Evolutionary conservation across 371 early-diverging fungal genomes (phyloP).

Genomic region (Parasitella parasitica): DNA sequence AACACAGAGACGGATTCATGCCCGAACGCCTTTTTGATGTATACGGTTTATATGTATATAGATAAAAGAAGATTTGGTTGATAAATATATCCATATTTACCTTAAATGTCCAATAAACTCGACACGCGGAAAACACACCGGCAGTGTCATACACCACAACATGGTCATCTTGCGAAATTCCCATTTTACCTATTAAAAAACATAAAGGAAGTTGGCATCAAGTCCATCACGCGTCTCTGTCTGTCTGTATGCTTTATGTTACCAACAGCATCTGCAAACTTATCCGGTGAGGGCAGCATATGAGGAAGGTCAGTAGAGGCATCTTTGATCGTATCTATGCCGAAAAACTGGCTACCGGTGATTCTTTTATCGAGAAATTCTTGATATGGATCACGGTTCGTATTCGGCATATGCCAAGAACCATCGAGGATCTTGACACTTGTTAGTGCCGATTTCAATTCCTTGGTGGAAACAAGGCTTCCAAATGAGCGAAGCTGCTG

Average conservation of each 20-base stretch:
- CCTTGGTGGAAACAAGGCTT: slow-evolving; percentile 31
- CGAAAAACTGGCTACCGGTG: slow-evolving; percentile 67
- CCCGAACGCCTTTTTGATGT: slow-evolving; percentile 81
- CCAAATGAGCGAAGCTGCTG: slow-evolving; percentile 17
- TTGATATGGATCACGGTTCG: slow-evolving; percentile 62
- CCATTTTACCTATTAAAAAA: slow-evolving; percentile 52
- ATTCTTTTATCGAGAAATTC: slow-evolving; percentile 68
- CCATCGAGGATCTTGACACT: slow-evolving; percentile 80
- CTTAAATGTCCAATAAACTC: slow-evolving; percentile 85
- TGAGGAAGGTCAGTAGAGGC: slow-evolving; percentile 67
- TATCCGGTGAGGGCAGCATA: slow-evolving; percentile 71
- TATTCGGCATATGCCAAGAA: slow-evolving; percentile 87
- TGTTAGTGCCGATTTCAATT: slow-evolving; percentile 27
- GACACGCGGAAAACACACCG: slow-evolving; percentile 70
- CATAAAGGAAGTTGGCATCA: not conserved
- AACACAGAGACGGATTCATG: slow-evolving; percentile 82
- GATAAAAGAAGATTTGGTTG: not conserved
- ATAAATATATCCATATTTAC: slow-evolving; percentile 24
- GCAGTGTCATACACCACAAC: slow-evolving; percentile 78
- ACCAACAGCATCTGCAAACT: slow-evolving; percentile 65
- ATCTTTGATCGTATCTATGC: slow-evolving; percentile 76
- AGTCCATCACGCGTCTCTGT: not conserved
- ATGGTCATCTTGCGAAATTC: slow-evolving; percentile 69
- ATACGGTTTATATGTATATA: not conserved
- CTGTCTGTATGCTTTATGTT: not conserved